These are phyloP conservation scores for Monilinia fructigena DNA, from an alignment of 2,329 filamentous ascomycete species.

Conservation along the genomic window DNA sequence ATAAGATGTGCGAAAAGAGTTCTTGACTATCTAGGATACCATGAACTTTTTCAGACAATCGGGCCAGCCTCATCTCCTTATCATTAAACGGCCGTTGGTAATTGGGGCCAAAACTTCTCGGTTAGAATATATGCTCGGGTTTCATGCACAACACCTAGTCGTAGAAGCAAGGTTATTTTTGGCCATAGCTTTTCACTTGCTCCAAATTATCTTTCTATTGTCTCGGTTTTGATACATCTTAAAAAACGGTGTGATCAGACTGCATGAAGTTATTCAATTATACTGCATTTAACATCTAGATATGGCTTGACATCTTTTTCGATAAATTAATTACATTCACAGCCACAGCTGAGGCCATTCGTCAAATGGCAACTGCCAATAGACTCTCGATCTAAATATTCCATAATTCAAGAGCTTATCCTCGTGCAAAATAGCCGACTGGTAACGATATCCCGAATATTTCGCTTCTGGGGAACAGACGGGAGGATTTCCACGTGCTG, in stretches of 20 bases:
- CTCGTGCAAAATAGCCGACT: neutral
- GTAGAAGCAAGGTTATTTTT: neutral
- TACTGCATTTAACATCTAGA: neutral
- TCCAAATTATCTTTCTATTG: neutral
- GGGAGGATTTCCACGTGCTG: neutral
- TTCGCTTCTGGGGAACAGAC: neutral
- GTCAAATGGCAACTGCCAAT: neutral
- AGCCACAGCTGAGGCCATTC: conserved; percentile 1
- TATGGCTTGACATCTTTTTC: neutral
- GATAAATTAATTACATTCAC: neutral
- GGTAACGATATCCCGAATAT: neutral
- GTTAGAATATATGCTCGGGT: neutral
- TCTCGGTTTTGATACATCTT: too few relatives aligned
- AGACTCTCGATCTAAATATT: neutral
- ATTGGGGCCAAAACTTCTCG: conserved; percentile 7
- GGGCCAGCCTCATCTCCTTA: neutral
- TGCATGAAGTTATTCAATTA: neutral
- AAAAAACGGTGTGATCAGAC: neutral
- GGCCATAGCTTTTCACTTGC: neutral
- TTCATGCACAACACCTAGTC: conserved; percentile 2
- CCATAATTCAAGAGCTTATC: neutral
- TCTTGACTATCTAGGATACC: neutral
- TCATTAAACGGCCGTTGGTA: neutral
- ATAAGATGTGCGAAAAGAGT: neutral
- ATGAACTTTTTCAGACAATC: neutral